phyloP scores from a whole-genome alignment of 2,329 filamentous ascomycete species.

The Phialemoniopsis sp. region DNA sequence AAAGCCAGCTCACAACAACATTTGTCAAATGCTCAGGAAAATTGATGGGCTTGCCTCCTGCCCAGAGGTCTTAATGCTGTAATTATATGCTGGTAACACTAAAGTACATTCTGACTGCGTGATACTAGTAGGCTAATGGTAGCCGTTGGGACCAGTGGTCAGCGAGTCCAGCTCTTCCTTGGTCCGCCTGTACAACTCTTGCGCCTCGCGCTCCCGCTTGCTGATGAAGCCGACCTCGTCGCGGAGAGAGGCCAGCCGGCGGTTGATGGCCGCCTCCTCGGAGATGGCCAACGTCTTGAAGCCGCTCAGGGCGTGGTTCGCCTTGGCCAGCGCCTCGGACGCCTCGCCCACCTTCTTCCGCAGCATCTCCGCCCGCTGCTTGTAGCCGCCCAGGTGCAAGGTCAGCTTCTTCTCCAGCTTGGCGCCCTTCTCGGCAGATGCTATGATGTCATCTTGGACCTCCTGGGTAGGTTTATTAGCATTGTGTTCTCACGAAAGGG shows the following conservation, averaged over 20 bases:
- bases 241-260: slow-evolving; percentile 69
- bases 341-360: slow-evolving; percentile 76
- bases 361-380: slow-evolving; percentile 77
- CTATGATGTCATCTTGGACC: slow-evolving; percentile 69
- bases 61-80: too few relatives aligned
- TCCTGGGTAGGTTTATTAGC: slow-evolving; percentile 35
- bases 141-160: slow-evolving; percentile 28
- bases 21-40: too few relatives aligned
- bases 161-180: slow-evolving; percentile 74
- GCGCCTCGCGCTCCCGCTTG: slow-evolving; percentile 81
- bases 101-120: too few relatives aligned
- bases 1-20: too few relatives aligned
- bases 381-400: slow-evolving; percentile 84
- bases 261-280: slow-evolving; percentile 72
- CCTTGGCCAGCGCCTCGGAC: slow-evolving; percentile 68
- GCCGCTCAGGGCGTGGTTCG: slow-evolving; percentile 65
- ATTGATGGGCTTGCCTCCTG: too few relatives aligned
- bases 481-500: slow-evolving; percentile 1
- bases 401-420: slow-evolving; percentile 93
- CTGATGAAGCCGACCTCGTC: slow-evolving; percentile 82
- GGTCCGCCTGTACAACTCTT: slow-evolving; percentile 74
- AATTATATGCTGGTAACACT: too few relatives aligned
- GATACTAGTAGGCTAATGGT: too few relatives aligned
- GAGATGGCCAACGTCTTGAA: slow-evolving; percentile 73
- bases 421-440: slow-evolving; percentile 73